Evolutionary conservation across 2,329 filamentous ascomycete genomes (phyloP), one percentile per base, ranked within the genome.

Genomic region (Colletotrichum godetiae): DNA sequence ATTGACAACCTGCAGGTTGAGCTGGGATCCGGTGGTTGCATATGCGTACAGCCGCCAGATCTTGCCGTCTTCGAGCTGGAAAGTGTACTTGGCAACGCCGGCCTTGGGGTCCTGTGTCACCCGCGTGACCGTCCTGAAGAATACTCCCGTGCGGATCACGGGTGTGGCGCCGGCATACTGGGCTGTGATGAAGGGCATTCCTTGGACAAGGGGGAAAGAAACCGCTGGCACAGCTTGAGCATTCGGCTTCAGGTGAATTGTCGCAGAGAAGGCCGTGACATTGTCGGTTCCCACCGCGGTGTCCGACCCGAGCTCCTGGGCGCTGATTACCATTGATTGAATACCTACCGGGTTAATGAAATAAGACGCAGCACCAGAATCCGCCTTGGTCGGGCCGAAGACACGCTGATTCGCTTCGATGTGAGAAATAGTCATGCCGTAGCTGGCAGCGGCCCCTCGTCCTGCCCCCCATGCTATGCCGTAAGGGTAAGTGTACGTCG

Each of bases 151-250:
- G 77, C 95, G 91, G 56, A 98, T 87, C 4, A 92, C 79, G 0
- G 96, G 96, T 8, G 90, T 92, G 0, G 91, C 87, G 35, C 91
- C 90, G 67, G 87, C 87, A 82, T 95, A 98, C 22, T 93, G 82
- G 0, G 88, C 95, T 5, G 95, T 98, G 22, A 98, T 86, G 77
- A 95, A 97, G 0, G 91, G 92, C 91, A 97, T 97, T 12, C 97
- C 97, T 79, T 98, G 96, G 0, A 97, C 91, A 8, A 98, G 80
- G 0, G 95, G 95, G 76, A 97, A 95, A 0, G 90, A 92, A 24
- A 98, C 88, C 1, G 88, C 86, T 0, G 92, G 89, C 1, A 86
- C 81, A 8, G 88, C 86, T 3, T 85, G 85, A n/a, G 81, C 79
- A 27, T 86, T 84, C 3, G 88, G 86, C 63, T 85, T 88, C 37